Evolutionary conservation across 208 protist species (phyloP), one percentile per base, ranked within the genome.

Genomic region (Leishmania arabica): DNA sequence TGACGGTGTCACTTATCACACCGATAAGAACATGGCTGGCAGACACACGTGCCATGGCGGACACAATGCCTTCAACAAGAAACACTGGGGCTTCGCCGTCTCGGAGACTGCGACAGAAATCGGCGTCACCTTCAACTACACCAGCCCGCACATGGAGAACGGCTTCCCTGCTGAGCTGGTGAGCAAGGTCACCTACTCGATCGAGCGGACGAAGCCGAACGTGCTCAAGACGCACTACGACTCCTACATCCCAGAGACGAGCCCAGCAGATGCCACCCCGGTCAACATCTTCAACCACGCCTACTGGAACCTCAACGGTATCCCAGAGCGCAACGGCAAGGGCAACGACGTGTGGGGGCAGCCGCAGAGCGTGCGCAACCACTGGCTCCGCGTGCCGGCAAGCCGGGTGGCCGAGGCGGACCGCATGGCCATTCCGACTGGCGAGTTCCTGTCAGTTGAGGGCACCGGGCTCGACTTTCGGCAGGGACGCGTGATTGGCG

Each of bases 271-370:
- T 37, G 83, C 85, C 17, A 94, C 91, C 8, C 71, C 82, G 2
- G 88, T 92, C 45, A 93, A 91, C 71, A 78, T 94, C 40, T 86
- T 86, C 75, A 93, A 91, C 74, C 91, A 93, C 72, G 74, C 79
- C 62, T 93, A 94, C 82, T 94, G 89, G 89, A 94, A 94, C 77
- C 84, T 94, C 34, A 93, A 93, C 86, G 90, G 90, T 68, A 78
- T 93, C 24, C 82, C 84, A 24, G 79, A 85, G 68, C 83, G 77
- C 65, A 53, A 74, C 31, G 54, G 69, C 75, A 69, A 37, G 56
- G 0, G 60, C 56, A 58, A 70, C 42, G 42, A 27, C 19, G 21
- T 37, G 34, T 84, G 81, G 81, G 70, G 81, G 75, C 76, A 84
- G 51, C 75, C 76, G 11, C 42, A 86, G 66, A 79, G 71, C 58